Evolutionary conservation across 192 early-diverging fungal genomes (phyloP).

Genomic region (Coemansia sp.): DNA sequence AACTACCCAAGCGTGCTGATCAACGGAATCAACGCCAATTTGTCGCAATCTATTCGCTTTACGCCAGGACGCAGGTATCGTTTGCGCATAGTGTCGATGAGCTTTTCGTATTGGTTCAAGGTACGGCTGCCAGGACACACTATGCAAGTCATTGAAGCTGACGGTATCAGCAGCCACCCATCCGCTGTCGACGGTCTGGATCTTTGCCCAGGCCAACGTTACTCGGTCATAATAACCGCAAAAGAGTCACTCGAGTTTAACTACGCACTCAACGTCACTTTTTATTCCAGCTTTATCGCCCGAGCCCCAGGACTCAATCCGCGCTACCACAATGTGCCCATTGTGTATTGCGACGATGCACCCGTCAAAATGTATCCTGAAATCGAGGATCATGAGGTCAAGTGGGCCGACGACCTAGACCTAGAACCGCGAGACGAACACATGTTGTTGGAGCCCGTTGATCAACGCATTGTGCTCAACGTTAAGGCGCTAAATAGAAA

Average conservation of each 20-base stretch:
- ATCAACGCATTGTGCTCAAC: slow-evolving; percentile 14
- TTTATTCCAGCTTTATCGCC: slow-evolving; percentile 58
- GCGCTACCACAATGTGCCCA: slow-evolving; percentile 54
- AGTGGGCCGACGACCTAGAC: slow-evolving; percentile 2
- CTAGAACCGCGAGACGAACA: slow-evolving; percentile 40
- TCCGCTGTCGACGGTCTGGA: slow-evolving; percentile 55
- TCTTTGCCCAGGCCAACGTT: slow-evolving; percentile 70
- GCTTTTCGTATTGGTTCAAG: slow-evolving; percentile 63
- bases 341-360: slow-evolving; percentile 61
- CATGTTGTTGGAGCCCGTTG: slow-evolving; percentile 45
- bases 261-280: slow-evolving; percentile 63
- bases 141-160: slow-evolving; percentile 76
- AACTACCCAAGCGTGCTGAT: slow-evolving; percentile 8
- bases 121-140: slow-evolving; percentile 73
- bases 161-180: slow-evolving; percentile 65
- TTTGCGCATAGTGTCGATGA: slow-evolving; percentile 78
- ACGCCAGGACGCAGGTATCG: slow-evolving; percentile 75
- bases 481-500: background rate
- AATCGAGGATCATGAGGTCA: slow-evolving; percentile 10
- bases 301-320: slow-evolving; percentile 48
- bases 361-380: slow-evolving; percentile 29
- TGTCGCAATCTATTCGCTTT: slow-evolving; percentile 59
- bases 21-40: slow-evolving; percentile 46
- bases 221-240: slow-evolving; percentile 74
- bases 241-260: slow-evolving; percentile 58